Evolutionary conservation across 768 basidiomycete species (phyloP), one percentile per base, ranked within the genome.

Genomic region (Piloderma croceum): DNA sequence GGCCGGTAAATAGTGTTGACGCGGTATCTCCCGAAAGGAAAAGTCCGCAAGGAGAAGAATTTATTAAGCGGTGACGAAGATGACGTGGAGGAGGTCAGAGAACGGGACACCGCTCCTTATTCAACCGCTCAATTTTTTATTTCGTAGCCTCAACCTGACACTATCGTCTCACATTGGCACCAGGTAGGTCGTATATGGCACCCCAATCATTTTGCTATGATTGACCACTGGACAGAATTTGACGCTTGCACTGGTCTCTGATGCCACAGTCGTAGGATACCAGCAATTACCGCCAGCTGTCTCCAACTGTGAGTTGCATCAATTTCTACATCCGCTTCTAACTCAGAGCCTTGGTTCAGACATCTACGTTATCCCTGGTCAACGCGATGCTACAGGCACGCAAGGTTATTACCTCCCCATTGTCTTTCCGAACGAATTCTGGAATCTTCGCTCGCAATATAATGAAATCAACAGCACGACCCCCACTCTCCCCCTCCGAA

Each of bases 351-450:
- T 50, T 39, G 37, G 38, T 20, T 40, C 51, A 85, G 87, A 87
- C 58, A 59, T 91, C 34, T 65, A 78, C 38, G 56, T 91, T 29
- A 66, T 83, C 27, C 70, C 76, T 4, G 69, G 64, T 19, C 52
- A 68, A 41, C 77, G 84, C 25, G 85, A 89, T 46, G 62, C 73
- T 25, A 76, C 77, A 18, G 82, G 83, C 4, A 73, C 70, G 3
- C 73, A 71, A 44, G 85, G 78, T 3, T 77, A 71, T 47, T 91
- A 93, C 72, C 85, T 80, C 53, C 94, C 94, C 7, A 81, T 93
- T 43, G 57, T 97, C 25, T 98, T 85, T 62, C 78, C 90, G 11
- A 98, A 98, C 56, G 91, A 96, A 55, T 97, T 97, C 63, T 97
- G 94, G 91, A 77, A 85, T 47, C 73, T 90, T 22, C 78, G 81